Percentiles rank a stretch among this genome's conserved stretches.
These are phyloP conservation scores for Thielaviopsis musarum DNA, from an alignment of 2,329 filamentous ascomycete species.

Conservation along the genomic window DNA sequence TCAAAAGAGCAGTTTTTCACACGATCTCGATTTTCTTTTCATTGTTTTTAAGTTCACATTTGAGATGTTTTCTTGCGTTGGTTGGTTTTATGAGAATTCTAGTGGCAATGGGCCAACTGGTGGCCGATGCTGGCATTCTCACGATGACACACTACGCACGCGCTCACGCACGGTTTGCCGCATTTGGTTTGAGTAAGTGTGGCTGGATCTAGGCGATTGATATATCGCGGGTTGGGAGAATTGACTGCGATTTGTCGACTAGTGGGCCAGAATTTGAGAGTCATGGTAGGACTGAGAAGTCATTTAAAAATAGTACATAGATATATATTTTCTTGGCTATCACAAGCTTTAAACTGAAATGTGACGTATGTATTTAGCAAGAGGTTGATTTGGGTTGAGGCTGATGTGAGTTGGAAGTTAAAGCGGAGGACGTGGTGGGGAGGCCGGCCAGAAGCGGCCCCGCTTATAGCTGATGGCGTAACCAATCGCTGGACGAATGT, in stretches of 20 bases:
- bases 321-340: background rate
- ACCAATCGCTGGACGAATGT: background rate
- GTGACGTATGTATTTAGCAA: no score
- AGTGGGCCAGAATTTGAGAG: background rate
- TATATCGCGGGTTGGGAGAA: background rate
- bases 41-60: background rate
- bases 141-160: no score
- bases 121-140: no score
- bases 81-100: background rate
- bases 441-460: no score
- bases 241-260: background rate
- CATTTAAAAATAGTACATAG: conserved; percentile 8
- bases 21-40: conserved; percentile 7
- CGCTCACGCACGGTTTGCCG: no score
- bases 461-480: background rate
- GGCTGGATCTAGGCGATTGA: no score
- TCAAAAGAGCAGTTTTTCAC: conserved; percentile 8
- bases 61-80: background rate
- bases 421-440: background rate
- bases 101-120: background rate
- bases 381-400: no score
- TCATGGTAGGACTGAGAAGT: conserved; percentile 8
- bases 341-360: background rate
- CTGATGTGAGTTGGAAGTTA: background rate
- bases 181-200: no score